Evolutionary conservation across 2,329 filamentous ascomycete species (phyloP).

Genomic region (Calonectria fujianensis): DNA sequence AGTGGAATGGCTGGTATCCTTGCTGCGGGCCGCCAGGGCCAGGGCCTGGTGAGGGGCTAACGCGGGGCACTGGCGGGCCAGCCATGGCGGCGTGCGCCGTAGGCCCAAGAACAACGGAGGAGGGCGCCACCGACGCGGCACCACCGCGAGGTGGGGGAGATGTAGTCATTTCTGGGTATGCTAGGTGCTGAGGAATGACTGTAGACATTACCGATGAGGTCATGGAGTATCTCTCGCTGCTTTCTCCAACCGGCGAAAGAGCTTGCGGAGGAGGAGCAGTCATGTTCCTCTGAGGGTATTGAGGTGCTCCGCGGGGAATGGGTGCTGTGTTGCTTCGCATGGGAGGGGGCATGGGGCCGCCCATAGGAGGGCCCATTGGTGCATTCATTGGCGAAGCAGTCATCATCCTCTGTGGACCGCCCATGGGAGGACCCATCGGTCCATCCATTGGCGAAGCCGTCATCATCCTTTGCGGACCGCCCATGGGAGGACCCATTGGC

Average conservation of each 20-base stretch:
- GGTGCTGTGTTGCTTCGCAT: constrained; percentile 65
- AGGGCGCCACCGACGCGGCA: constrained; percentile 40
- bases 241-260: constrained; percentile 55
- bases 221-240: constrained; percentile 54
- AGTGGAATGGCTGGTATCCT: constrained; percentile 61
- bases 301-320: constrained; percentile 58
- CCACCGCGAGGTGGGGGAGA: constrained; percentile 31
- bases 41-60: constrained; percentile 45
- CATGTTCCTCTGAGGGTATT: constrained; percentile 66
- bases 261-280: constrained; percentile 65
- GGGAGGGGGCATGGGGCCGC: constrained; percentile 43
- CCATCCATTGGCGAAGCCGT: constrained; percentile 11
- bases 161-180: constrained; percentile 44
- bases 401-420: constrained; percentile 48
- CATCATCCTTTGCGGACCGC: constrained; percentile 49
- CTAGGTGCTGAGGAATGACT: neutral
- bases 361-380: constrained; percentile 44
- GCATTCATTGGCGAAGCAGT: constrained; percentile 10
- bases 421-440: constrained; percentile 16
- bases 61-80: constrained; percentile 4
- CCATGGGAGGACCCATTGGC: constrained; percentile 18
- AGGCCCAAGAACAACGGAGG: constrained; percentile 9
- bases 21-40: constrained; percentile 56
- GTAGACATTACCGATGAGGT: constrained; percentile 32
- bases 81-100: constrained; percentile 14